These are phyloP conservation scores for Astragalus membranaceus DNA, from an alignment of 306 rosid species.

Conservation along the genomic window DNA sequence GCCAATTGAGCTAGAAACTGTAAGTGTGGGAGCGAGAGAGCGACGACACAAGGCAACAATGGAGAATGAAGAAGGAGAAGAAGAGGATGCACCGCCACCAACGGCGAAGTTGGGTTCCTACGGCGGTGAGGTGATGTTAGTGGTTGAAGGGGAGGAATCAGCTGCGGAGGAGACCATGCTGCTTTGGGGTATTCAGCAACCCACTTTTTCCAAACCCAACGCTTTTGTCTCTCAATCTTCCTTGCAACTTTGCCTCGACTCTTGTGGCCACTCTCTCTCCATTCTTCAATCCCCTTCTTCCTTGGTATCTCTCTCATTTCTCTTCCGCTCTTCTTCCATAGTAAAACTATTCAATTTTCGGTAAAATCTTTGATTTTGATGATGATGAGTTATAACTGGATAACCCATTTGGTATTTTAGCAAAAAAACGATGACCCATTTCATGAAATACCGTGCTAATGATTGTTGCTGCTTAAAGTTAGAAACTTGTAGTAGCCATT, in stretches of 20 bases:
- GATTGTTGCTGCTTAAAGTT: constrained; percentile 4
- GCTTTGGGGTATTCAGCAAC: constrained; percentile 79
- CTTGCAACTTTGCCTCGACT: constrained; percentile 50
- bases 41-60: neutral
- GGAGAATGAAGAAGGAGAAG: constrained; percentile 23
- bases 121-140: constrained; percentile 39
- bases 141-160: constrained; percentile 35
- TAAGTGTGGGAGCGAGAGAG: neutral
- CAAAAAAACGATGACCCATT: neutral
- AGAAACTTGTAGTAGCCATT: neutral
- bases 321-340: neutral
- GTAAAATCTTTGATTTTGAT: constrained; percentile 12
- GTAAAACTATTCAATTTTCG: neutral
- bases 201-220: constrained; percentile 66
- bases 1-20: too few relatives aligned
- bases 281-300: constrained; percentile 88
- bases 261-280: constrained; percentile 80
- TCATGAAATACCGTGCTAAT: neutral
- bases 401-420: constrained; percentile 8
- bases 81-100: constrained; percentile 11
- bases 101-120: constrained; percentile 45
- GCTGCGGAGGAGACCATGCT: constrained; percentile 86
- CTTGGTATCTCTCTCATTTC: constrained; percentile 27
- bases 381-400: neutral
- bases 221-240: constrained; percentile 72